Evolutionary conservation across 306 rosid species (phyloP), one percentile per base, ranked within the genome.

Genomic region (Vigna reflexopilosa): DNA sequence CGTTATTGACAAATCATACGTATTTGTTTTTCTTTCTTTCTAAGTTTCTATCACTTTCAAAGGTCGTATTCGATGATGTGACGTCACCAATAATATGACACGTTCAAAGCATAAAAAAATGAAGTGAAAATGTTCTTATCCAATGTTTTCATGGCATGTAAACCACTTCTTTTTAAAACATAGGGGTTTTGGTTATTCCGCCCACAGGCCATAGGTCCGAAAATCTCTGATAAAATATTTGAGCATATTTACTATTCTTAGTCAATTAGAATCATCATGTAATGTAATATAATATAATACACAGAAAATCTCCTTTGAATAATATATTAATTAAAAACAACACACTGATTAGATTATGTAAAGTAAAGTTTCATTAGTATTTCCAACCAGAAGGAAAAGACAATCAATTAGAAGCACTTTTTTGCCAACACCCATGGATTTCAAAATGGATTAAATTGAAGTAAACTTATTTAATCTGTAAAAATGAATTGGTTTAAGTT

Each of bases 21-120:
- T 28, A 6, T 45, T 45, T 62, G 19, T 15, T 4, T 19, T 26
- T 52, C 6, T 32, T 24, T 40, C 15, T 48, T 63, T 22, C 20
- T 5, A 66, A 40, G 51, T 66, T 67, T 67, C 56, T 19, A 28
- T 64, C 61, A 14, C 72, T 77, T 77, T 77, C 83, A 55, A 47
- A 16, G 11, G 70, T 58, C 56, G 40, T 57, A 48, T 56, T 78
- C 51, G 44, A 42, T 56, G 82, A 83, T n/a, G 45, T 72, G 63
- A 72, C 76, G 26, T 14, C 38, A 14, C 36, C 65, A 70, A 70
- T 42, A 70, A 56, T 16, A 76, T 48, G 19, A 16, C 19, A 58
- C n/a, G 16, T 67, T 74, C 13, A 22, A 42, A 67, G 13, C 15
- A 67, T 48, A 7, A n/a, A 73, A 20, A 32, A 26, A 19, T 42